Base-by-base conservation (phyloP, 2,329 filamentous ascomycete species). In the Plectosphaerella sp. region DNA sequence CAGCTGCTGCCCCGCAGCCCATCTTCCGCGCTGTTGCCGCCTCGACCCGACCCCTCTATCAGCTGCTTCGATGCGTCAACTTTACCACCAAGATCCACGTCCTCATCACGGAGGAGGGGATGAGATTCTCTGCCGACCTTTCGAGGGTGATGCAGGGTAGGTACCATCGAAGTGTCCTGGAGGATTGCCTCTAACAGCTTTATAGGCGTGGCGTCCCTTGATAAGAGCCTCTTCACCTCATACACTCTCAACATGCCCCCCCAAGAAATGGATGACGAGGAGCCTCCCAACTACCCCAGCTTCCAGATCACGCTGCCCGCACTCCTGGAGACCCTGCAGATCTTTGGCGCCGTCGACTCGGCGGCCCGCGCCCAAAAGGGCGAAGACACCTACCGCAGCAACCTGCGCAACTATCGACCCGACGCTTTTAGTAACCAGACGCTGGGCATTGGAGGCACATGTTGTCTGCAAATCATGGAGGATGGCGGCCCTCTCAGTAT, bases 301-400 rank as follows among this genome's bases (percentile, higher is more conserved):
- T 99, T 99, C 65, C 87, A 95, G 65, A 87, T 97, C 58, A 94
- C 91, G 2, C 81, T 99, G 9, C 79, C 87, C 5, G 89, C 93
- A 16, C 80, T 99, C 3, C 82, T 99, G 50, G 94, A 97, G 72
- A 96, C 93, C 0, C 79, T 99, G 8, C 93, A 97, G 64, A 97
- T 99, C 48, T 96, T 99, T 63, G 91, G 91, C 48, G 84, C 92
- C n/a, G 82, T 92, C 45, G 88, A 89, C 58, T 77, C 84, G 14
- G 74, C 82, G 6, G 76, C 74, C 41, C 79, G 80, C 57, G 73
- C 79, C 47, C 75, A 79, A 48, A 84, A 79, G 61, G 72, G 78
- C 7, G 83, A 86, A 12, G 83, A 86, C 56, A 73, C 76, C 1
- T 85, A 84, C 61, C 78, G 77, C 56, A 83, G 80, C 67, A 84